Conservation (phyloP, 768 basidiomycete genomes). For the Imleria badia region DNA sequence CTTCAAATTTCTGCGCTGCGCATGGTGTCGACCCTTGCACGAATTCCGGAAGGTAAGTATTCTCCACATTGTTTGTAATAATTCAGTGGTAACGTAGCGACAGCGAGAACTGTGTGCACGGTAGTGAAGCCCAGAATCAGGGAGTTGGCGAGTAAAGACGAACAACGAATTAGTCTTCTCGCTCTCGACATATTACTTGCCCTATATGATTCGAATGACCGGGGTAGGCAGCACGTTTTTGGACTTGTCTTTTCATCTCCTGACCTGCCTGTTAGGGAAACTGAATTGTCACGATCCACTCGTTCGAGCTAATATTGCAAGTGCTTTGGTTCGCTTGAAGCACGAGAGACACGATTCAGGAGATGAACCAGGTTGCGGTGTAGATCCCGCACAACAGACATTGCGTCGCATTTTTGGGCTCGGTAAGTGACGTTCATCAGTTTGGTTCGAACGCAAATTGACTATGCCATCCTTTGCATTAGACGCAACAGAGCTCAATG, state of each 20-base stretch:
- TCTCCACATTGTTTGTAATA: too few species aligned
- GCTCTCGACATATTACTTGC: slow-evolving; percentile 19
- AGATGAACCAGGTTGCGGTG: neutral
- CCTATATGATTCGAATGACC: slow-evolving; percentile 2
- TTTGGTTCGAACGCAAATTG: neutral
- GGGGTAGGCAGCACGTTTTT: neutral
- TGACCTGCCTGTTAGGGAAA: neutral
- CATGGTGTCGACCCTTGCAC: too few species aligned
- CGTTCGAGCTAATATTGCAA: slow-evolving; percentile 19
- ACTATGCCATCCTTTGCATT: neutral
- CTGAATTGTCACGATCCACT: slow-evolving; percentile 4
- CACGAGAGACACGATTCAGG: neutral
- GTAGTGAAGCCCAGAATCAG: slow-evolving; percentile 12
- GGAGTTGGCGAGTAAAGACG: slow-evolving; percentile 6
- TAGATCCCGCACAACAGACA: neutral
- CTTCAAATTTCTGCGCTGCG: too few species aligned
- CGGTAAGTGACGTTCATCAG: slow-evolving; percentile 2
- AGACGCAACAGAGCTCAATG: slow-evolving; percentile 7
- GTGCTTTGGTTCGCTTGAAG: slow-evolving; percentile 9
- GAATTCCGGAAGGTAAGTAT: too few species aligned
- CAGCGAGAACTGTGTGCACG: too few species aligned
- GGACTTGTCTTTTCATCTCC: neutral
- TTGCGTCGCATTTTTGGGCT: slow-evolving; percentile 19
- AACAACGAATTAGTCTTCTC: slow-evolving; percentile 12
- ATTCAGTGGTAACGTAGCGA: too few species aligned